Conservation (phyloP, 2,329 filamentous ascomycete species). For the Clonostachys solani region DNA sequence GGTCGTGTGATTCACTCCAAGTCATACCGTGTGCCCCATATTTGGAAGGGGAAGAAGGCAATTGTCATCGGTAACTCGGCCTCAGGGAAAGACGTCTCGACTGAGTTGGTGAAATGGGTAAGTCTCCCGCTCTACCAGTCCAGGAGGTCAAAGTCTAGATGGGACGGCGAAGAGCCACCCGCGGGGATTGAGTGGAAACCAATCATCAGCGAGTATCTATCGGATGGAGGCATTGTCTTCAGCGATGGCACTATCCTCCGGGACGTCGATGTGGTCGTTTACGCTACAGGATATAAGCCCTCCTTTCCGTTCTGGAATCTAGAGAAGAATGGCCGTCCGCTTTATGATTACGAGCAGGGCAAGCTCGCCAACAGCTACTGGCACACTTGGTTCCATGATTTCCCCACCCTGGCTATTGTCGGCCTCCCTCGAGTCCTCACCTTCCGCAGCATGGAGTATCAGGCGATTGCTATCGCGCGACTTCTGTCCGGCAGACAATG, state of each 20-base stretch:
- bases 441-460: constrained; percentile 52
- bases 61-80: constrained; percentile 38
- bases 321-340: constrained; percentile 31
- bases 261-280: constrained; percentile 31
- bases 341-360: constrained; percentile 44
- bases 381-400: constrained; percentile 48
- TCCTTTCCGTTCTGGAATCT: constrained; percentile 46
- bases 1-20: constrained; percentile 39
- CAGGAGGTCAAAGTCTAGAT: constrained; percentile 38
- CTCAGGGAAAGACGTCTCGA: constrained; percentile 33
- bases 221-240: constrained; percentile 37
- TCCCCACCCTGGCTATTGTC: constrained; percentile 42
- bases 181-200: constrained; percentile 49
- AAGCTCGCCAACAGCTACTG: constrained; percentile 40
- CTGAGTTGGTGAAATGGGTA: constrained; percentile 28
- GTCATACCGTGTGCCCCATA: constrained; percentile 30
- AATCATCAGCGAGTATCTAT: constrained; percentile 36
- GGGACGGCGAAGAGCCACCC: constrained; percentile 44
- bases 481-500: constrained; percentile 37
- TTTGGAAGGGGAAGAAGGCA: constrained; percentile 25
- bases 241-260: constrained; percentile 25
- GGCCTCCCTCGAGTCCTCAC: constrained; percentile 47
- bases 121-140: constrained; percentile 45
- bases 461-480: constrained; percentile 47
- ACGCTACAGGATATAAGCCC: constrained; percentile 35